A percentile compares a stretch with the other conserved stretches of the same genome.
Conservation (phyloP, 2,329 filamentous ascomycete species). For the Penicillium concentricum region DNA sequence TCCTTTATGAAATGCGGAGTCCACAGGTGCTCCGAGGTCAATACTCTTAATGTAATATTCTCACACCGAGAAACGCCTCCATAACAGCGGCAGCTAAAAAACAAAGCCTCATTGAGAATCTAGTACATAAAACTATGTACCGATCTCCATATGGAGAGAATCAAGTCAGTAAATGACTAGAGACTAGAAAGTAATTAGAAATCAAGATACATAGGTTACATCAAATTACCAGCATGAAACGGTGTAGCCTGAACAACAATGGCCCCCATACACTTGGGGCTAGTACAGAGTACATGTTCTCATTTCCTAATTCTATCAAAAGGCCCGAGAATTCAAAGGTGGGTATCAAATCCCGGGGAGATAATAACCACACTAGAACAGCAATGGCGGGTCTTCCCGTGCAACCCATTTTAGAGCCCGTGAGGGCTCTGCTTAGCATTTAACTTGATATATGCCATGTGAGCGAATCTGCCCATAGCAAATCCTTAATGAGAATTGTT, state of each 20-base stretch:
- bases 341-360: not conserved
- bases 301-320: not conserved
- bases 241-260: not conserved
- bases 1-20: not conserved
- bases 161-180: not conserved
- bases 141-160: not conserved
- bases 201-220: not conserved
- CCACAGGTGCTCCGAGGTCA: not conserved
- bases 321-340: not conserved
- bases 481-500: not conserved
- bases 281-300: not conserved
- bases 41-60: not conserved
- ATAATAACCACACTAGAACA: not conserved
- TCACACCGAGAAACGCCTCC: not conserved
- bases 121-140: not conserved
- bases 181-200: not conserved
- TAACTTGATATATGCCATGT: not conserved
- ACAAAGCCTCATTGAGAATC: not conserved
- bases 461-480: not conserved
- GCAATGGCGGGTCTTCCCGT: constrained; percentile 1
- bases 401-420: not conserved
- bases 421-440: not conserved
- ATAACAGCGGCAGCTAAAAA: not conserved
- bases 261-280: not conserved
- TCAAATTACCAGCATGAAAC: not conserved